These are phyloP conservation scores for Haplosporangium gracile DNA, from an alignment of 192 early-diverging fungal genomes.

Conservation along the genomic window DNA sequence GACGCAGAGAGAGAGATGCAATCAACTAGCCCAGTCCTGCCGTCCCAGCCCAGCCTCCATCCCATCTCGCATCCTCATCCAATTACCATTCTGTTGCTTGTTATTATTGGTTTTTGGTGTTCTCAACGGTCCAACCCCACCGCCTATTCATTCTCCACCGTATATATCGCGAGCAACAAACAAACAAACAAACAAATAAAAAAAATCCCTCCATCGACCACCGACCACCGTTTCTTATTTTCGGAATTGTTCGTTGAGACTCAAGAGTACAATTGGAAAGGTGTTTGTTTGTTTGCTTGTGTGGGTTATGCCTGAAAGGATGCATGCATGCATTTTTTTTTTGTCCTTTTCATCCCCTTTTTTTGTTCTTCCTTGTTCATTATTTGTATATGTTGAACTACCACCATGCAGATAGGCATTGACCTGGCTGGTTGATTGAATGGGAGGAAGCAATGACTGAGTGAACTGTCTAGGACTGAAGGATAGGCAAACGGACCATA, in stretches of 20 bases:
- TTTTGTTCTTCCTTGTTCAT: not conserved
- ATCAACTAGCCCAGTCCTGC: not conserved
- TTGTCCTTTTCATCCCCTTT: not conserved
- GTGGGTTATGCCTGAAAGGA: too few relatives aligned
- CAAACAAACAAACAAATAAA: not conserved
- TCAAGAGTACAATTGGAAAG: not conserved
- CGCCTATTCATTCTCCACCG: not conserved
- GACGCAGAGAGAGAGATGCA: not conserved
- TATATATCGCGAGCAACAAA: not conserved
- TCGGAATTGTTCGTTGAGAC: not conserved
- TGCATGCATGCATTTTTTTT: constrained; percentile 8
- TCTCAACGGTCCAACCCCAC: not conserved
- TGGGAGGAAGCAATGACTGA: not conserved
- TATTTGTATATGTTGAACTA: not conserved
- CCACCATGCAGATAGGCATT: not conserved
- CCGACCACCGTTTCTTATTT: too few relatives aligned
- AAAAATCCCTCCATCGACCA: not conserved
- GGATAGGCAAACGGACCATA: not conserved
- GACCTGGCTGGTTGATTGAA: not conserved
- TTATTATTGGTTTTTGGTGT: not conserved
- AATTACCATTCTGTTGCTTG: not conserved
- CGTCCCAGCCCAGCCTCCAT: not conserved
- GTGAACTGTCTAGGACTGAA: not conserved
- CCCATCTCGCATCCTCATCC: not conserved
- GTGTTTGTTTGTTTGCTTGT: too few relatives aligned